phyloP scores from a whole-genome alignment of 139 green algal genomes.

The Nannochloris sp. region DNA sequence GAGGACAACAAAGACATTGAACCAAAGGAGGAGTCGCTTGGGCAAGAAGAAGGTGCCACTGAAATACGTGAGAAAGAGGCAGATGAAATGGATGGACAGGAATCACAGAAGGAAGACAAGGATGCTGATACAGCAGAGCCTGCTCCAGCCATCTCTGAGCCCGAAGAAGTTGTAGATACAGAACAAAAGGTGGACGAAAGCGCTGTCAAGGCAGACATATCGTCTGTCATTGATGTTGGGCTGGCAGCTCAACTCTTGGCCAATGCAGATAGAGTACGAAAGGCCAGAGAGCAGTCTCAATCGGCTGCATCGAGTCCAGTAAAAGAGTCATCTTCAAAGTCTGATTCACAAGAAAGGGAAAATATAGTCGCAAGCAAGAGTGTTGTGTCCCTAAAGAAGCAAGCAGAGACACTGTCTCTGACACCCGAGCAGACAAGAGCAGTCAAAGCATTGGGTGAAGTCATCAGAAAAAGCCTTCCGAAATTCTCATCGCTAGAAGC shows the following conservation, averaged over 20 bases:
- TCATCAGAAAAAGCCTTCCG: not conserved
- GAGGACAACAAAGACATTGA: too few species aligned
- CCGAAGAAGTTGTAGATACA: too few species aligned
- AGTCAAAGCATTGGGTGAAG: not conserved
- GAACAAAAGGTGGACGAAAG: too few species aligned
- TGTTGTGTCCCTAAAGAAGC: not conserved
- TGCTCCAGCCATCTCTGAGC: too few species aligned
- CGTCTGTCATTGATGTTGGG: not conserved
- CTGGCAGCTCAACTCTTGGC: conserved; percentile 1
- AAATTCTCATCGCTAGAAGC: not conserved
- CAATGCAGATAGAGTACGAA: not conserved
- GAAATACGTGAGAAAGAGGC: too few species aligned
- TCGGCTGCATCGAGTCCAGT: not conserved
- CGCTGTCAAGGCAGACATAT: not conserved
- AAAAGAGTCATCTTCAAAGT: not conserved
- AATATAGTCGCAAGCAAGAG: not conserved
- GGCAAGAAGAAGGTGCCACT: too few species aligned
- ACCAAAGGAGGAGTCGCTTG: too few species aligned
- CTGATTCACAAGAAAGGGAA: not conserved
- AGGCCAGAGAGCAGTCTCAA: not conserved
- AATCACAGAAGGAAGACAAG: too few species aligned
- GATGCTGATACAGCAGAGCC: too few species aligned
- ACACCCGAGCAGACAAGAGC: not conserved
- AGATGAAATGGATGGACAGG: too few species aligned
- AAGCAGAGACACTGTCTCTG: not conserved